phyloP scores from a whole-genome alignment of 768 basidiomycete genomes.

The Tylopilus subfusipes region DNA sequence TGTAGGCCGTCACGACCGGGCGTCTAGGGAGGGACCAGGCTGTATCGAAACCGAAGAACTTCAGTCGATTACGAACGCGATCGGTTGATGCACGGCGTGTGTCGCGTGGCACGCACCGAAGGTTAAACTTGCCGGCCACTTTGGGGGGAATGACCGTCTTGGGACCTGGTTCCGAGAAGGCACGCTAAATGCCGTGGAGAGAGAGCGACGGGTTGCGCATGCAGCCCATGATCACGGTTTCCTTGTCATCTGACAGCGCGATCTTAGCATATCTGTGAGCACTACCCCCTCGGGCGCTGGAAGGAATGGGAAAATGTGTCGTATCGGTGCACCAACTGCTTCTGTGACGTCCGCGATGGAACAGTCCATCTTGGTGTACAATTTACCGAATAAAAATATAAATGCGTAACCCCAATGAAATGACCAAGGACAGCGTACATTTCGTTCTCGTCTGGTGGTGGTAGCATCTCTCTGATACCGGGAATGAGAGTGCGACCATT shows the following conservation, averaged over 20 bases:
- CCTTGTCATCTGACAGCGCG: slow-evolving; percentile 74
- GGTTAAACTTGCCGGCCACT: slow-evolving; percentile 89
- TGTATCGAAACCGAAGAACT: slow-evolving; percentile 17
- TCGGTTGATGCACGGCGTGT: not conserved
- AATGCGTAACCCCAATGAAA: not conserved
- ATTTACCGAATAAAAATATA: slow-evolving; percentile 37
- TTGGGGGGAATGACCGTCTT: slow-evolving; percentile 96
- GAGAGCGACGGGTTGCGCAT: slow-evolving; percentile 90
- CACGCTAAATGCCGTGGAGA: slow-evolving; percentile 94
- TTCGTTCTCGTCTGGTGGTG: slow-evolving; percentile 71
- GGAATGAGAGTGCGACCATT: slow-evolving; percentile 82
- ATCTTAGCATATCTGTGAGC: slow-evolving; percentile 33
- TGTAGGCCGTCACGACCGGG: slow-evolving; percentile 74
- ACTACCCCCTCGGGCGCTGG: not conserved
- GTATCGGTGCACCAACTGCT: slow-evolving; percentile 61
- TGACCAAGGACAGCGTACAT: slow-evolving; percentile 39
- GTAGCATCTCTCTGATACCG: slow-evolving; percentile 83
- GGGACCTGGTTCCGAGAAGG: slow-evolving; percentile 73
- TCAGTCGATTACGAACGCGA: not conserved
- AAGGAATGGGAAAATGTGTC: not conserved
- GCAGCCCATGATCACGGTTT: slow-evolving; percentile 80
- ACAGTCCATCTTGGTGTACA: slow-evolving; percentile 77
- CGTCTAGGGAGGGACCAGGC: slow-evolving; percentile 83
- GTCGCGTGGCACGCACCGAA: slow-evolving; percentile 55
- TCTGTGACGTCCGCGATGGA: slow-evolving; percentile 67